phyloP scores from a whole-genome alignment of 371 early-diverging fungal genomes.

The Mortierella polycephala region DNA sequence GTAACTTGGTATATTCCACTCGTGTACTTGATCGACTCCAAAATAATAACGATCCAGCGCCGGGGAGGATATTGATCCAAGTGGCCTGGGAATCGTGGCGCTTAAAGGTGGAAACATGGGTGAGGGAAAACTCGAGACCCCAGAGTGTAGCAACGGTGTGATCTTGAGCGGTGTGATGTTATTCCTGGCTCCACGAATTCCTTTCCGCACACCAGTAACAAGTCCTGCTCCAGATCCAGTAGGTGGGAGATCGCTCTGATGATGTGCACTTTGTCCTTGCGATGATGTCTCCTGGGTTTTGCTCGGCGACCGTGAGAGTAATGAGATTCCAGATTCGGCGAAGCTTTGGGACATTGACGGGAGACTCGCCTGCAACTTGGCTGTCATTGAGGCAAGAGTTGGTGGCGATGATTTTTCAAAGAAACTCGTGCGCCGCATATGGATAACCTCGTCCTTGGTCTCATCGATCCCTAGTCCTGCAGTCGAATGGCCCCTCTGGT shows the following conservation, averaged over 20 bases:
- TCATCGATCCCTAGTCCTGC: slow-evolving; percentile 21
- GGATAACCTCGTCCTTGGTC: slow-evolving; percentile 32
- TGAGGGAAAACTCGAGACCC: slow-evolving; percentile 30
- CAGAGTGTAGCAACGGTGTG: slow-evolving; percentile 21
- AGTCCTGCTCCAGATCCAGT: slow-evolving; percentile 2
- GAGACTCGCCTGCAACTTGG: slow-evolving; percentile 19
- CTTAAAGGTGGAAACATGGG: slow-evolving; percentile 41
- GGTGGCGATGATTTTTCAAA: slow-evolving; percentile 27
- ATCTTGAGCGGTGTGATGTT: slow-evolving; percentile 33
- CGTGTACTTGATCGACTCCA: slow-evolving; percentile 56
- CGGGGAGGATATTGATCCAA: background rate
- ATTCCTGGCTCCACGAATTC: slow-evolving; percentile 12
- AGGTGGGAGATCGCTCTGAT: background rate
- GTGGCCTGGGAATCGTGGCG: slow-evolving; percentile 25
- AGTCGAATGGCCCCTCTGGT: slow-evolving; percentile 21
- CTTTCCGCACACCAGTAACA: background rate
- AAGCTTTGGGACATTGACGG: slow-evolving; percentile 13
- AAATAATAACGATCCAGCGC: slow-evolving; percentile 55
- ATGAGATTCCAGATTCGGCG: background rate
- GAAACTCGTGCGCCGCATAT: slow-evolving; percentile 35
- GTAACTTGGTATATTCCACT: slow-evolving; percentile 65
- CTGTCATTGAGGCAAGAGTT: slow-evolving; percentile 16
- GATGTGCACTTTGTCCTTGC: slow-evolving; percentile 2
- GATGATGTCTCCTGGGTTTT: background rate
- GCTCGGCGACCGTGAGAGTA: slow-evolving; percentile 28